Conservation (phyloP, 495 filamentous ascomycete genomes). For the Xanthoparmelia taractica region DNA sequence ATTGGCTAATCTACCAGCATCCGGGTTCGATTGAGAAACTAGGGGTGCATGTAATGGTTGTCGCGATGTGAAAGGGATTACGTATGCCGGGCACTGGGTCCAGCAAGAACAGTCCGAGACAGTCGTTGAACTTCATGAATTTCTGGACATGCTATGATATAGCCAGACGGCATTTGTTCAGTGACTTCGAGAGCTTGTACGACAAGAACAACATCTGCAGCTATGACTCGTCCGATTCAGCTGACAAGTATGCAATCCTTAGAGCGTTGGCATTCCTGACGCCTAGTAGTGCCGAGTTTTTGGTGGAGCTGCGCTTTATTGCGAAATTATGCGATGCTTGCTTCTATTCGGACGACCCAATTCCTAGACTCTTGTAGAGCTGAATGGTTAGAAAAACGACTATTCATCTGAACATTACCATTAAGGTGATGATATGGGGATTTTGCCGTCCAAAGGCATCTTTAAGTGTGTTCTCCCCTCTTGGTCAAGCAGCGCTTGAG, state of each 20-base stretch:
- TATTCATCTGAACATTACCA: background rate
- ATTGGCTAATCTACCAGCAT: constrained; percentile 63
- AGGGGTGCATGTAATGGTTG: constrained; percentile 45
- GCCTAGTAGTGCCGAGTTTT: background rate
- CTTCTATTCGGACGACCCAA: background rate
- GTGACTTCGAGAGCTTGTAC: background rate
- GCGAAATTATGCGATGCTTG: background rate
- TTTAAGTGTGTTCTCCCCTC: too few relatives aligned
- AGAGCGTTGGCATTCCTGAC: background rate
- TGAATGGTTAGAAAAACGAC: background rate
- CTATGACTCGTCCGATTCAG: background rate
- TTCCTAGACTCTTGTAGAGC: background rate
- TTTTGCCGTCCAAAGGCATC: background rate
- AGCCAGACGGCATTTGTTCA: background rate
- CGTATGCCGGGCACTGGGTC: constrained; percentile 59
- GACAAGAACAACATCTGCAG: background rate
- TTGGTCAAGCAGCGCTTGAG: background rate
- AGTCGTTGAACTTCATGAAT: constrained; percentile 44
- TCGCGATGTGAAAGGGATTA: constrained; percentile 42
- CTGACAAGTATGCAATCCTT: background rate
- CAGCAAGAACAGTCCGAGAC: constrained; percentile 56
- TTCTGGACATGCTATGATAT: constrained; percentile 27
- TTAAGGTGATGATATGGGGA: background rate
- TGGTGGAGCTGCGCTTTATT: background rate
- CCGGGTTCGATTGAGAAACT: constrained; percentile 55